These are phyloP conservation scores for Phytophthora rubi DNA, from an alignment of 352 stramenopile genomes.

Conservation along the genomic window DNA sequence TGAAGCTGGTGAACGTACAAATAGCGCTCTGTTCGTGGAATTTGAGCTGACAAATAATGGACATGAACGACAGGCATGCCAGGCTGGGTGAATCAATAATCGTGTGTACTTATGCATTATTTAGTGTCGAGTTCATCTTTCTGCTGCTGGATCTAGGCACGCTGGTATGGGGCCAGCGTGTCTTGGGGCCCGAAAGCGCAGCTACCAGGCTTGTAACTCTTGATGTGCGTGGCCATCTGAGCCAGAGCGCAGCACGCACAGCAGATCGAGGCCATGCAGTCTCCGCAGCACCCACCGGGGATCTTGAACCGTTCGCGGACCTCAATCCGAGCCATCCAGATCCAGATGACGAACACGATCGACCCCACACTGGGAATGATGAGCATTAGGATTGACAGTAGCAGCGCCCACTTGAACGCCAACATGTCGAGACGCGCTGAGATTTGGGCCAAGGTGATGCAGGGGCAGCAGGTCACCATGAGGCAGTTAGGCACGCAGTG, in stretches of 20 bases:
- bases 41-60: too few species aligned
- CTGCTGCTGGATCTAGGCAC: neutral
- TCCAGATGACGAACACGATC: constrained; percentile 5
- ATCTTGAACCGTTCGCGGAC: constrained; percentile 45
- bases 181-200: constrained; percentile 45
- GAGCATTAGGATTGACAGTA: constrained; percentile 22
- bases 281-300: constrained; percentile 32
- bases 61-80: too few species aligned
- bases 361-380: constrained; percentile 6
- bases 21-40: neutral
- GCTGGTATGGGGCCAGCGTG: constrained; percentile 32
- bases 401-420: constrained; percentile 21
- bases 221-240: constrained; percentile 52
- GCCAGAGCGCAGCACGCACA: constrained; percentile 45
- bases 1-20: too few species aligned
- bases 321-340: constrained; percentile 36
- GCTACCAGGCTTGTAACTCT: constrained; percentile 49
- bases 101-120: neutral
- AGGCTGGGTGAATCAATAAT: neutral
- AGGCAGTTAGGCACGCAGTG: constrained; percentile 40
- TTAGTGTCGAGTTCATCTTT: neutral
- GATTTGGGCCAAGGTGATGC: constrained; percentile 46
- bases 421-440: constrained; percentile 36
- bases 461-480: constrained; percentile 40
- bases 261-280: constrained; percentile 37